Conservation (phyloP, 148 eudicot genomes). For the Camellia sinensis region DNA sequence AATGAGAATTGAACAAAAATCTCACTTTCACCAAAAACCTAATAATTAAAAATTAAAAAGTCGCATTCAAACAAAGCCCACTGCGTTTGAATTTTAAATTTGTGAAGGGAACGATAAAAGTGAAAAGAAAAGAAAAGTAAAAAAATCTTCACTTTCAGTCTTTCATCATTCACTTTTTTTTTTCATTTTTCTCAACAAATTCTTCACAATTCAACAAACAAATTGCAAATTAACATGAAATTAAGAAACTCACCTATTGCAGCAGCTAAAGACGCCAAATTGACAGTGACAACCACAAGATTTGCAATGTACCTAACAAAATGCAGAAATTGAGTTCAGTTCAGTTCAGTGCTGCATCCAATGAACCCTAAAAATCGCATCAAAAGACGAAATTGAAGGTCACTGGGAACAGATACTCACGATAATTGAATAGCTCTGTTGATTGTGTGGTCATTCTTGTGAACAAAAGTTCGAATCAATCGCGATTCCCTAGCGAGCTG, state of each 20-base stretch:
- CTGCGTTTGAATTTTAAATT: too few species aligned
- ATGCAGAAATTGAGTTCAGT: background rate
- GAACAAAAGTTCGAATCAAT: constrained; percentile 39
- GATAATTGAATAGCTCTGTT: constrained; percentile 40
- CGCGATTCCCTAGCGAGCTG: constrained; percentile 47
- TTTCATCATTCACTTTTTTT: too few species aligned
- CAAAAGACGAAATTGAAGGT: background rate
- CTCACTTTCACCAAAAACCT: too few species aligned
- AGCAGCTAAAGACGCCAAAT: constrained; percentile 44
- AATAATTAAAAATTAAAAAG: too few species aligned
- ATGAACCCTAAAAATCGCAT: background rate
- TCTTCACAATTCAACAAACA: too few species aligned
- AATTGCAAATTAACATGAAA: too few species aligned
- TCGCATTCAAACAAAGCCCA: too few species aligned
- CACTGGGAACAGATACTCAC: constrained; percentile 30
- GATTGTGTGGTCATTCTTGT: constrained; percentile 30
- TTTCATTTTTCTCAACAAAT: too few species aligned
- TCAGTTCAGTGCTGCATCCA: background rate
- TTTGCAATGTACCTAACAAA: constrained; percentile 51
- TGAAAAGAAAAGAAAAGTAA: too few species aligned
- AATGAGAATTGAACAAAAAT: too few species aligned
- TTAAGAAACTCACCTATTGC: constrained; percentile 49
- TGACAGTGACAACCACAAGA: constrained; percentile 48
- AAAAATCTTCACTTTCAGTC: too few species aligned
- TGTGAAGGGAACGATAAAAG: too few species aligned